Conservation (phyloP, 352 stramenopile genomes). For the Globisporangium barbulae region DNA sequence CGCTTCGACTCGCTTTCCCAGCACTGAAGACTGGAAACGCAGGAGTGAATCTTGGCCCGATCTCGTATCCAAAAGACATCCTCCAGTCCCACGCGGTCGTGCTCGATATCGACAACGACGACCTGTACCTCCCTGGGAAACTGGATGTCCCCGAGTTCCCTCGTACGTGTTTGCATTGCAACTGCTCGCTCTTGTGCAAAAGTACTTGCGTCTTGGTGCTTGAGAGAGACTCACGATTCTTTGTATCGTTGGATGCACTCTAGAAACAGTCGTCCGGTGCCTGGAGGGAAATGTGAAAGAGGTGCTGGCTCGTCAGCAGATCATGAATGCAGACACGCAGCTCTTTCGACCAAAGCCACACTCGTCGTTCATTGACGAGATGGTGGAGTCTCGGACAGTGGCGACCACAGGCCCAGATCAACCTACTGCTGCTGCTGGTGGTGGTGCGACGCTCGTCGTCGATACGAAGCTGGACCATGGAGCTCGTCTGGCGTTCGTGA, state of each 20-base stretch:
- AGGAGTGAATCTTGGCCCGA: constrained; percentile 3
- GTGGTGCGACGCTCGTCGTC: not conserved
- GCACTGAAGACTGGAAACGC: not conserved
- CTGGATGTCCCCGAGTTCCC: constrained; percentile 65
- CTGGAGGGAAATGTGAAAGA: constrained; percentile 44
- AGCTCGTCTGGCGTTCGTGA: constrained; percentile 41
- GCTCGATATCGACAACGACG: constrained; percentile 68
- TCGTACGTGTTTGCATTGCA: constrained; percentile 31
- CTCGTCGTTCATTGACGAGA: constrained; percentile 27
- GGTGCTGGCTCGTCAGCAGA: constrained; percentile 32
- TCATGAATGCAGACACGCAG: constrained; percentile 44
- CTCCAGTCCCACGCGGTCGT: constrained; percentile 47
- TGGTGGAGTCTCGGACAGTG: constrained; percentile 18
- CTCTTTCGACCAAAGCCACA: constrained; percentile 34
- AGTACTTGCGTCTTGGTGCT: not conserved
- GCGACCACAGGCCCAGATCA: not conserved
- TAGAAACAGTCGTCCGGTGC: constrained; percentile 50
- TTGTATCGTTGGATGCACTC: not conserved
- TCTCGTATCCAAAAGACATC: constrained; percentile 38
- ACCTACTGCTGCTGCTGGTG: not conserved
- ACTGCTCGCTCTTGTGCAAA: not conserved
- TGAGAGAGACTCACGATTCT: not conserved
- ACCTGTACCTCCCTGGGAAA: constrained; percentile 63
- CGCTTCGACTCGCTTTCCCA: constrained; percentile 32
- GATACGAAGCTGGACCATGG: constrained; percentile 19